phyloP scores from a whole-genome alignment of 2,329 filamentous ascomycete genomes.

The Trichophyton rubrum region DNA sequence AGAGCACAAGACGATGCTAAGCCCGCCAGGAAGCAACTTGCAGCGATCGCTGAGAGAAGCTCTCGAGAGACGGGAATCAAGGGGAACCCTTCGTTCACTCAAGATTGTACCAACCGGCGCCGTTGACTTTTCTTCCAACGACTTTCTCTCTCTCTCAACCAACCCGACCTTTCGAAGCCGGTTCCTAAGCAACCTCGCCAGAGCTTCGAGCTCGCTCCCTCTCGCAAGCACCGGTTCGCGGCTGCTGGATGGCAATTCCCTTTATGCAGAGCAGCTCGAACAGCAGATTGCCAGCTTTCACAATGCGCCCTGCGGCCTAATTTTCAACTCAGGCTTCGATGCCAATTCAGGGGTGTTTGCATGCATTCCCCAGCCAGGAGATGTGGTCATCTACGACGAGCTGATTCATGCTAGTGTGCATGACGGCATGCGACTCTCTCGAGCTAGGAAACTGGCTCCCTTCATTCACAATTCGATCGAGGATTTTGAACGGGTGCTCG shows the following conservation, averaged over 20 bases:
- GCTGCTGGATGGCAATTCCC: conserved; percentile 52
- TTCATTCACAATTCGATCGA: conserved; percentile 39
- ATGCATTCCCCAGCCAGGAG: conserved; percentile 47
- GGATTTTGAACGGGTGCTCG: conserved; percentile 29
- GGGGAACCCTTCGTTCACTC: conserved; percentile 36
- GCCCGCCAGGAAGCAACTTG: not conserved
- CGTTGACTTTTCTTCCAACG: conserved; percentile 53
- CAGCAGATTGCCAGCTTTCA: conserved; percentile 48
- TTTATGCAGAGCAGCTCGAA: conserved; percentile 49
- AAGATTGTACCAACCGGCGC: conserved; percentile 34
- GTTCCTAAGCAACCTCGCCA: conserved; percentile 37
- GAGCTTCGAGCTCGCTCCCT: conserved; percentile 25
- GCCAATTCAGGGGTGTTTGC: conserved; percentile 54
- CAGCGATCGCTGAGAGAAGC: not conserved
- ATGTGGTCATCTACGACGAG: conserved; percentile 59
- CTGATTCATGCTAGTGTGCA: conserved; percentile 67
- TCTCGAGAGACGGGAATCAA: conserved; percentile 30
- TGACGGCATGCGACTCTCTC: conserved; percentile 58
- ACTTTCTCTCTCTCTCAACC: conserved; percentile 48
- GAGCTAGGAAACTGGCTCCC: conserved; percentile 36
- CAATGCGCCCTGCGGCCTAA: conserved; percentile 42
- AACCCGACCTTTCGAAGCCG: conserved; percentile 35
- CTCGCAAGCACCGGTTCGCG: conserved; percentile 49
- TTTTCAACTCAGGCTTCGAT: conserved; percentile 55
- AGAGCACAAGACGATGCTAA: not conserved